Conservation (phyloP, 805 yeast genomes). For the Hanseniaspora vineae region DNA sequence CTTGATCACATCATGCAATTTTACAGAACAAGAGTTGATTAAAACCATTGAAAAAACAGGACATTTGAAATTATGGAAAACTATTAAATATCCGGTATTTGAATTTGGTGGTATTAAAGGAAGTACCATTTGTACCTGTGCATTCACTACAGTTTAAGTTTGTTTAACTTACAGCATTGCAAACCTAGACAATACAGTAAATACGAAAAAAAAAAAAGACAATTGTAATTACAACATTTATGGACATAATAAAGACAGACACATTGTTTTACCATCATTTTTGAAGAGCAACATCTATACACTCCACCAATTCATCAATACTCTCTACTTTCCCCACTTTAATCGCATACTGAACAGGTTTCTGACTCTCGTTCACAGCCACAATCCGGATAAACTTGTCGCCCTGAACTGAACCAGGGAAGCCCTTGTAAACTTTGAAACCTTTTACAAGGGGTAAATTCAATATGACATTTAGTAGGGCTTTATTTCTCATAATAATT, state of each 20-base stretch:
- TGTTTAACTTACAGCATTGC: too few relatives aligned
- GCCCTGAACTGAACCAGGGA: constrained; percentile 72
- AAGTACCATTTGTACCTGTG: constrained; percentile 75
- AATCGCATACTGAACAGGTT: constrained; percentile 74
- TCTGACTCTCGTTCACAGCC: constrained; percentile 46
- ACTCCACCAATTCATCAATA: constrained; percentile 44
- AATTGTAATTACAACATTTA: background rate
- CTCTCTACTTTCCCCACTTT: constrained; percentile 52
- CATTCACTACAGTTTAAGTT: constrained; percentile 39
- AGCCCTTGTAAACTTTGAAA: constrained; percentile 59
- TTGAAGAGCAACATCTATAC: constrained; percentile 22
- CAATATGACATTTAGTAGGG: constrained; percentile 67
- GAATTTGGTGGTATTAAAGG: constrained; percentile 87
- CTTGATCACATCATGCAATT: constrained; percentile 85
- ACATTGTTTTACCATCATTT: background rate
- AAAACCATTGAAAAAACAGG: constrained; percentile 33
- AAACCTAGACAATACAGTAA: too few relatives aligned
- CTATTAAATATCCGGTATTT: constrained; percentile 65
- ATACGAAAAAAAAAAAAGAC: background rate
- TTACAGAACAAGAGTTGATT: constrained; percentile 67
- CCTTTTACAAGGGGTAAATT: constrained; percentile 56
- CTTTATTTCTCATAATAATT: constrained; percentile 83
- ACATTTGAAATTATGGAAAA: constrained; percentile 45
- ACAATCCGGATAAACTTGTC: constrained; percentile 74
- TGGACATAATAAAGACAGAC: background rate